Conservation (phyloP, 2,329 filamentous ascomycete species). For the Seiridium cupressi region DNA sequence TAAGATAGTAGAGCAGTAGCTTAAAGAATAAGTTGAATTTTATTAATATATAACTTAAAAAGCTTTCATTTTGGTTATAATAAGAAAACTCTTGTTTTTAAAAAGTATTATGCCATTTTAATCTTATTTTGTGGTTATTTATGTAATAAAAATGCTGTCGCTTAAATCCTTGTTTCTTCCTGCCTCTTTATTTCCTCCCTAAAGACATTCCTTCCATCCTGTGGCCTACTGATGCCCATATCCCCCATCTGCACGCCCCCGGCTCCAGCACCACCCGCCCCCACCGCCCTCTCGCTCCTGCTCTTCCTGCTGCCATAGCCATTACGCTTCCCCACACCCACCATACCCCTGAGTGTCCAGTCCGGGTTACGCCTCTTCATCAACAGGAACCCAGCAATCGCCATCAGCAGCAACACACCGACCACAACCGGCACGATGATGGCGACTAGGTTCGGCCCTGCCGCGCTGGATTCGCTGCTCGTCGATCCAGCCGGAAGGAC, state of each 20-base stretch:
- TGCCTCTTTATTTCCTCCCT: conserved; percentile 6
- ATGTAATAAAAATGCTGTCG: not conserved
- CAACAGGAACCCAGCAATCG: not conserved
- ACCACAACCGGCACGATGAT: conserved; percentile 4
- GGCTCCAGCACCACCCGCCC: not conserved
- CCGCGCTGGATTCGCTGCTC: not conserved
- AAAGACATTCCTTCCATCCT: conserved; percentile 5
- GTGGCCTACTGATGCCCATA: not conserved
- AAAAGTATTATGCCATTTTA: too few relatives aligned
- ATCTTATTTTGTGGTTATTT: too few relatives aligned
- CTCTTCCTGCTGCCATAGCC: conserved; percentile 3
- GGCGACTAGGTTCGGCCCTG: not conserved
- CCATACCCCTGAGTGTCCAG: not conserved
- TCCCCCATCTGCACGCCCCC: not conserved
- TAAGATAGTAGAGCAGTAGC: too few relatives aligned
- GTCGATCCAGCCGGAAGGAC: not conserved
- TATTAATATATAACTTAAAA: too few relatives aligned
- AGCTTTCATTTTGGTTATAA: too few relatives aligned
- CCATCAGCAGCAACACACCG: conserved; percentile 1
- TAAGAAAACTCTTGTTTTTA: too few relatives aligned
- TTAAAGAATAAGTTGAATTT: too few relatives aligned
- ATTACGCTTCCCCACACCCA: not conserved
- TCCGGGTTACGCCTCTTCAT: conserved; percentile 5
- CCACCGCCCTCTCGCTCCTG: not conserved
- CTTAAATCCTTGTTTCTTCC: not conserved